phyloP scores from a whole-genome alignment of 2,329 filamentous ascomycete genomes.

The Mycogone perniciosa region DNA sequence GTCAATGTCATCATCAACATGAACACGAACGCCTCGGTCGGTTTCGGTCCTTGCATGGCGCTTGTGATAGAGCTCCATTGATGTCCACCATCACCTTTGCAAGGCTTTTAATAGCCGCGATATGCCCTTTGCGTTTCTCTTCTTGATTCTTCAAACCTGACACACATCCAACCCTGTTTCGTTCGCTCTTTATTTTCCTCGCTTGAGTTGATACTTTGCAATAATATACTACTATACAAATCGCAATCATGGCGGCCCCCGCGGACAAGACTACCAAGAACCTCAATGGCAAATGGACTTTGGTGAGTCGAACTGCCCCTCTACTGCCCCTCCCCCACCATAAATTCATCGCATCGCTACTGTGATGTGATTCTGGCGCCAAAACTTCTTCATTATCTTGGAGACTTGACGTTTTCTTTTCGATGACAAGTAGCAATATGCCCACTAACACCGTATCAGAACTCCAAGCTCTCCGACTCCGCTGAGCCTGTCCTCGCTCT shows the following conservation, averaged over 20 bases:
- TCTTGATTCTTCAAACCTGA: too few species aligned
- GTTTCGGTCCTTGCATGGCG: too few species aligned
- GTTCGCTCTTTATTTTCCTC: background rate
- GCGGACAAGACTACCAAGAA: conserved; percentile 58
- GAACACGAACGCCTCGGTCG: too few species aligned
- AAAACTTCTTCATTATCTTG: background rate
- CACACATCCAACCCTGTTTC: background rate
- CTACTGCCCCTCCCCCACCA: background rate
- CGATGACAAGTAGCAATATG: background rate
- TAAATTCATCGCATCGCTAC: background rate
- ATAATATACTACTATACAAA: background rate
- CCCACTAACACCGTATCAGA: conserved; percentile 42
- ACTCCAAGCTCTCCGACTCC: conserved; percentile 65
- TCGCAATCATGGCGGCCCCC: conserved; percentile 62
- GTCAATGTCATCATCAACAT: too few species aligned
- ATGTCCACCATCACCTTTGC: too few species aligned
- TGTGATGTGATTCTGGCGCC: background rate
- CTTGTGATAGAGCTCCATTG: too few species aligned
- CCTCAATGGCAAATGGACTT: conserved; percentile 61
- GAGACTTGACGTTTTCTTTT: background rate
- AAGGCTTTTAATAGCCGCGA: too few species aligned
- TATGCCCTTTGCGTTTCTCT: too few species aligned
- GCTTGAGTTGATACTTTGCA: background rate
- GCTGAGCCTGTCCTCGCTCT: conserved; percentile 63
- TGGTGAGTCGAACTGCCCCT: conserved; percentile 45